Evolutionary conservation across 495 filamentous ascomycete species (phyloP).

Genomic region (Umbilicaria muhlenbergii): DNA sequence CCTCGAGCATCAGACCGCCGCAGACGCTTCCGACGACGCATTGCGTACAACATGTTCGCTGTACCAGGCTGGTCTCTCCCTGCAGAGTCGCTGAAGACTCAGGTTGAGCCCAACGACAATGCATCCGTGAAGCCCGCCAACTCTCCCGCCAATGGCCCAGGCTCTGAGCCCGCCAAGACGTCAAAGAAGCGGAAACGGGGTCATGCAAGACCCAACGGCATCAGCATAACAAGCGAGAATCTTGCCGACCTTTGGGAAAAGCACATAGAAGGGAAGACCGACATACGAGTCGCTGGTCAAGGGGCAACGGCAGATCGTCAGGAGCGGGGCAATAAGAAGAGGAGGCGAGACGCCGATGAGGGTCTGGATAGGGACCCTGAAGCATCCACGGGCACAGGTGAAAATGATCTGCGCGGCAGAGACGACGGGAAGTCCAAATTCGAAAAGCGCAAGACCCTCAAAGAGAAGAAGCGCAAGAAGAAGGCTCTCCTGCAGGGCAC

Average conservation of each 20-base stretch:
- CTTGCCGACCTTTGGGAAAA: constrained; percentile 61
- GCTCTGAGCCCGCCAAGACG: constrained; percentile 17
- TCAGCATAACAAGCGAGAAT: constrained; percentile 51
- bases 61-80: constrained; percentile 82
- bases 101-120: constrained; percentile 31
- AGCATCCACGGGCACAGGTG: constrained; percentile 9
- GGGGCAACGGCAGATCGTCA: not conserved
- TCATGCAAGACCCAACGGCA: constrained; percentile 21
- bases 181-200: constrained; percentile 40
- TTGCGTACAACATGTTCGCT: constrained; percentile 54
- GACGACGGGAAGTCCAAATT: constrained; percentile 5
- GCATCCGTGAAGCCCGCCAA: constrained; percentile 8
- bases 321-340: constrained; percentile 9
- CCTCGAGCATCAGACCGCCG: too few species aligned
- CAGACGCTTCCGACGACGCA: too few species aligned
- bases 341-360: not conserved
- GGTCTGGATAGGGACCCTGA: constrained; percentile 2
- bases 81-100: constrained; percentile 49
- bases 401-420: not conserved
- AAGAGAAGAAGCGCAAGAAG: constrained; percentile 3
- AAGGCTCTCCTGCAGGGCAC: constrained; percentile 3
- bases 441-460: constrained; percentile 4
- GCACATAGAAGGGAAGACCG: constrained; percentile 53
- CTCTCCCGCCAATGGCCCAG: constrained; percentile 12
- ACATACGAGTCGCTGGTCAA: too few species aligned